Percentiles rank a stretch among this genome's conserved stretches.
phyloP scores from a whole-genome alignment of 1,284 basidiomycete species.

The Malassezia vespertilionis region DNA sequence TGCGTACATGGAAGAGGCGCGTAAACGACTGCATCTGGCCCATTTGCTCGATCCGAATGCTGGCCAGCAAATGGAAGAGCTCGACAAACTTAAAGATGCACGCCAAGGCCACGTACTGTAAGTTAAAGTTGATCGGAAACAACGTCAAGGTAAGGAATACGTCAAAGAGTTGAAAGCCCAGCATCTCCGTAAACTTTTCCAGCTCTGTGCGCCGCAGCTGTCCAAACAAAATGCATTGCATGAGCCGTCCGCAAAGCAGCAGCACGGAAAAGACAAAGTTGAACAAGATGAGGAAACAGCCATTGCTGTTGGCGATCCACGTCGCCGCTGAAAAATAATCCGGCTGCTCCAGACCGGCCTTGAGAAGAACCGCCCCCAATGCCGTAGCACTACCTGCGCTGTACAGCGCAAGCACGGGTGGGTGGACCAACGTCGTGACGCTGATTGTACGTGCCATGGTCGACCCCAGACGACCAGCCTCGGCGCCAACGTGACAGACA shows the following conservation, averaged over 20 bases:
- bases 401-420: conserved; percentile 24
- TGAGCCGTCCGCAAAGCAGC: conserved; percentile 62
- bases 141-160: conserved; percentile 1
- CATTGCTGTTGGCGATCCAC: conserved; percentile 79
- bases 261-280: conserved; percentile 77
- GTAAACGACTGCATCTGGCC: conserved; percentile 83
- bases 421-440: neutral
- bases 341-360: conserved; percentile 69
- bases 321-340: conserved; percentile 92
- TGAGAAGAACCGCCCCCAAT: conserved; percentile 43
- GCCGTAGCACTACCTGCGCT: conserved; percentile 24
- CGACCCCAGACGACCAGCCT: neutral
- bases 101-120: conserved; percentile 56
- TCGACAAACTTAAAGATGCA: conserved; percentile 84
- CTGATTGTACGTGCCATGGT: conserved; percentile 8
- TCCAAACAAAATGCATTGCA: conserved; percentile 87
- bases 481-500: neutral
- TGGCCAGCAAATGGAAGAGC: conserved; percentile 92
- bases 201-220: conserved; percentile 74
- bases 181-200: conserved; percentile 50
- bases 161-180: neutral
- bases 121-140: neutral
- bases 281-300: conserved; percentile 54
- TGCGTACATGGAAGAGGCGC: conserved; percentile 69
- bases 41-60: conserved; percentile 88